Conservation (phyloP, 2,329 filamentous ascomycete species). For the Aspergillus fischeri region DNA sequence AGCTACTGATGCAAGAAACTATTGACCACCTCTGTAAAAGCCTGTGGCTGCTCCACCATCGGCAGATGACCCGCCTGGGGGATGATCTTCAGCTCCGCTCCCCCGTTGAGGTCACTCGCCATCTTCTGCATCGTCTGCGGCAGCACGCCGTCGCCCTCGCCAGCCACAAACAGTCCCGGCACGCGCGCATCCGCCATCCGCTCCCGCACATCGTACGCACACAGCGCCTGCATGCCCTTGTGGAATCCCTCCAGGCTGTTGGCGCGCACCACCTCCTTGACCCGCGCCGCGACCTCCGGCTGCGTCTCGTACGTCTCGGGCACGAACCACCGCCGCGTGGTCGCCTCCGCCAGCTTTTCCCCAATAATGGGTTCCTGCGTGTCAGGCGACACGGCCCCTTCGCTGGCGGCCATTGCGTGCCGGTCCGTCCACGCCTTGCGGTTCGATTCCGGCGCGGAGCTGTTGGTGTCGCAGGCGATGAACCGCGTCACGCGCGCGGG, state of each 20-base stretch:
- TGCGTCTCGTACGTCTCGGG: conserved; percentile 55
- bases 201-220: conserved; percentile 50
- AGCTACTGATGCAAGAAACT: conserved; percentile 46
- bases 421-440: conserved; percentile 76
- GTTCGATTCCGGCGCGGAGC: conserved; percentile 67
- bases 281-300: conserved; percentile 49
- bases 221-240: conserved; percentile 66
- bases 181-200: conserved; percentile 33
- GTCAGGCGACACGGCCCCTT: conserved; percentile 33
- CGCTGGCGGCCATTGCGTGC: conserved; percentile 61
- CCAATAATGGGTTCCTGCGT: conserved; percentile 56
- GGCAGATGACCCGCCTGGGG: conserved; percentile 73
- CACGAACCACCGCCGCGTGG: conserved; percentile 73
- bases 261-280: conserved; percentile 63
- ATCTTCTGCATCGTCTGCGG: conserved; percentile 78
- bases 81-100: conserved; percentile 60
- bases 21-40: conserved; percentile 62
- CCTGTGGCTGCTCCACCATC: conserved; percentile 71
- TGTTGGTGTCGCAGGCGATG: conserved; percentile 75
- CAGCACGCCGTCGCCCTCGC: conserved; percentile 68
- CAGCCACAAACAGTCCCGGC: conserved; percentile 64
- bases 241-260: conserved; percentile 73
- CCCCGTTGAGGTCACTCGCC: conserved; percentile 54
- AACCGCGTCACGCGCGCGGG: conserved; percentile 58
- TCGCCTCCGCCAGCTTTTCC: conserved; percentile 61